Base-by-base conservation (phyloP, 2,329 filamentous ascomycete genomes). In the Tolypocladium ovalisporum region DNA sequence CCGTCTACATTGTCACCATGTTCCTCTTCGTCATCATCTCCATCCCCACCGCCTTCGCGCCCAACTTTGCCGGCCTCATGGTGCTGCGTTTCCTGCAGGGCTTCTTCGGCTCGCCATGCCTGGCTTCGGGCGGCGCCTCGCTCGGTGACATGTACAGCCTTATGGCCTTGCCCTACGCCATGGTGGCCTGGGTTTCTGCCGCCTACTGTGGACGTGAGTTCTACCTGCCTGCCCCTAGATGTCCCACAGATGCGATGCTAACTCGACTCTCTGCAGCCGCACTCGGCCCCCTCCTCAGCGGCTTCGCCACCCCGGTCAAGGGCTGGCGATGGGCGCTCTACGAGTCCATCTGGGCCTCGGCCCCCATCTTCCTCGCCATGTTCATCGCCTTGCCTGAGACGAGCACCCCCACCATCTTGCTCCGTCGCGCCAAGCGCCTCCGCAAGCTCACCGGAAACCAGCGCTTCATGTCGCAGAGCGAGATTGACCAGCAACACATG, bases 1-100 rank as follows among this genome's bases (percentile, higher is more conserved):
- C 82, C 0, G 80, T 86, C 7, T 90, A 90, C 68, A 79, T 87
- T 39, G 67, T 81, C 62, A 86, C 85, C 12, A 86, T 89, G 73
- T 79, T 80, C 58, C 73, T 89, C 34, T 90, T 89, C 67, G 82
- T 87, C 54, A 78, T 89, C 59, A 69, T 90, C 13, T 82, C 79
- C 7, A 78, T 89, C 19, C 85, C 86, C 0, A 82, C 85, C 0
- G 82, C 84, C 0, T 68, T 89, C 0, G 82, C 82, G 4, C 70
- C 79, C 51, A 87, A 84, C 71, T 87, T 84, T 55, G 72, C 81
- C 0, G 84, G 84, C 0, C 74, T 90, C 12, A 76, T 88, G 63
- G 81, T 86, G 2, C 73, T 85, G 3, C 78, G 85, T 1, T 87
- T 87, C 69, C 69, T 87, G 4, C 81, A 83, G 59, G 85, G 84